Evolutionary conservation across 192 early-diverging fungal genomes (phyloP).

Genomic region (Lunasporangiospora selenospora): DNA sequence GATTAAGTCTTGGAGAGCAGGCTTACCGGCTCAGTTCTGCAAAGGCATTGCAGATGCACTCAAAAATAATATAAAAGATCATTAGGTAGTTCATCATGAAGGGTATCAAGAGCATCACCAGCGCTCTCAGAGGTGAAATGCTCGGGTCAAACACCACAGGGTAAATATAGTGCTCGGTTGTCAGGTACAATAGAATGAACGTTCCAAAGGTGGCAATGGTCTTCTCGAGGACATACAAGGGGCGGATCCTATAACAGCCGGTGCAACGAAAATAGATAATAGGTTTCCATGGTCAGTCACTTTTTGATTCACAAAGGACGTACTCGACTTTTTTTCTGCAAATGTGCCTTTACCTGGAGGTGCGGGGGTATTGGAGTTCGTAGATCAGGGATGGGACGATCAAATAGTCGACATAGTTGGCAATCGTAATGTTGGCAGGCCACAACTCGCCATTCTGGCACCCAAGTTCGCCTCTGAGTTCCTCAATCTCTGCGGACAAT

Average conservation of each 20-base stretch:
- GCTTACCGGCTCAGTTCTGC: constrained; percentile 85
- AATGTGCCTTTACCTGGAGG: constrained; percentile 63
- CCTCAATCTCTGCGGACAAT: constrained; percentile 50
- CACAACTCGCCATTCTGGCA: constrained; percentile 54
- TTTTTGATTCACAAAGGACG: too few species aligned
- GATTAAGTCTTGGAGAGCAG: constrained; percentile 1
- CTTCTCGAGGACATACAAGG: constrained; percentile 89
- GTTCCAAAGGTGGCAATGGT: constrained; percentile 76
- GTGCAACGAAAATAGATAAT: background rate
- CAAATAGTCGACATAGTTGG: constrained; percentile 88
- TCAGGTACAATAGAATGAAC: constrained; percentile 83
- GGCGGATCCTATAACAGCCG: constrained; percentile 68
- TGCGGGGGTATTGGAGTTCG: constrained; percentile 92
- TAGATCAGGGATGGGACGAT: constrained; percentile 93
- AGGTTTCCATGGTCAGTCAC: too few species aligned
- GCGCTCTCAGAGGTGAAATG: constrained; percentile 57
- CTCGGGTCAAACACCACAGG: constrained; percentile 77
- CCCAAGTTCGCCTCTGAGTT: constrained; percentile 62
- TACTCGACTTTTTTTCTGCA: too few species aligned
- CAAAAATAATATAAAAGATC: constrained; percentile 96
- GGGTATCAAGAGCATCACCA: constrained; percentile 82
- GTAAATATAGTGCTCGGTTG: constrained; percentile 86
- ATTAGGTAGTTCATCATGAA: constrained; percentile 93
- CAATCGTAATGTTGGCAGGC: constrained; percentile 81
- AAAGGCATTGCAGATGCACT: constrained; percentile 96